Evolutionary conservation across 2,329 filamentous ascomycete genomes (phyloP), one percentile per base, ranked within the genome.

Genomic region (Lasiodiplodia citricola): DNA sequence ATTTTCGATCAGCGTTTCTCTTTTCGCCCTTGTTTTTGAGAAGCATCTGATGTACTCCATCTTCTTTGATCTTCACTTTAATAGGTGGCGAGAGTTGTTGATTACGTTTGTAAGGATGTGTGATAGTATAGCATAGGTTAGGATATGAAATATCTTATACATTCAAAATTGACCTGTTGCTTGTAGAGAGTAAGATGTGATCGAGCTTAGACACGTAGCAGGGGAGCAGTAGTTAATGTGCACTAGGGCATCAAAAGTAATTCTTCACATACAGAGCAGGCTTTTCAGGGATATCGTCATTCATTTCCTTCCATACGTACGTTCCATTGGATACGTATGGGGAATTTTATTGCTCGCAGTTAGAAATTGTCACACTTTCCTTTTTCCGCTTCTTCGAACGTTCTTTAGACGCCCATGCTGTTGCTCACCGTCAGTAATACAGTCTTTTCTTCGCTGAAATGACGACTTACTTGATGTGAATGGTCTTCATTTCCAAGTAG

Each of bases 401-500:
- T 16, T 60, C 14, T 14, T 51, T 28, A 64, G 8, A 52, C 28
- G n/a, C 14, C 23, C 28, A 64, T 37, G 31, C 60, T 52, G 14
- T 21, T 18, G 47, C 21, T 38, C 16, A 35, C 7, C 1, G 44
- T 64, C 31, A 64, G 60, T 23, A 8, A 5, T 11, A 31, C 8
- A 0, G 2, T 8, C n/a, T 44, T 38, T n/a, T 38, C 4, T 4
- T 16, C 3, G 3, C 23, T 13, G 10, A 28, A 10, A 11, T 25
- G 28, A 11, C 10, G 10, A 64, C 69, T 66, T 47, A 70, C 68
- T 72, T 80, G 3, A 79, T 76, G 7, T 51, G 66, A 58, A 80
- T 74, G 5, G 73, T 75, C 74, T 80, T 79, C 5, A 72, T 58
- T 62, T 80, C 74, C 23, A 78, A 51, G 67, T 78, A 80, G 38